Evolutionary conservation across 352 stramenopile species (phyloP).

Genomic region (Thraustochytrium striatum): DNA sequence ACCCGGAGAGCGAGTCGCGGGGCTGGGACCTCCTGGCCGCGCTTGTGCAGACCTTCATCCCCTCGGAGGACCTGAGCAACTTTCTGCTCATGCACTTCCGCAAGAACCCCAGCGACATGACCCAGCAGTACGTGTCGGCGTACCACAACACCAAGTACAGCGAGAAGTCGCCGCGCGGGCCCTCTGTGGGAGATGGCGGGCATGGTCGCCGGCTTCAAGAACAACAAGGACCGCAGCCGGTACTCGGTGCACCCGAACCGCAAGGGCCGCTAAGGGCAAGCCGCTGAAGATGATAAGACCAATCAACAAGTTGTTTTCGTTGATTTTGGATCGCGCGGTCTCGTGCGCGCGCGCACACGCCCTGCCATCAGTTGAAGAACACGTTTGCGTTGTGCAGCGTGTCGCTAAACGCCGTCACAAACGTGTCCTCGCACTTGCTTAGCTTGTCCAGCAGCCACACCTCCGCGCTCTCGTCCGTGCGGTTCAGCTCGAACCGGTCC

Average conservation of each 20-base stretch:
- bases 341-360: too few species aligned
- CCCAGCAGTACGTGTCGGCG: constrained; percentile 19
- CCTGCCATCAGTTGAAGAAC: constrained; percentile 37
- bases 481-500: constrained; percentile 1
- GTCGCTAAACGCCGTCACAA: constrained; percentile 22
- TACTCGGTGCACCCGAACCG: constrained; percentile 14
- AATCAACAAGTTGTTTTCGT: background rate
- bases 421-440: constrained; percentile 41
- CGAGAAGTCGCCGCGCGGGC: background rate
- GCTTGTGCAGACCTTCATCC: constrained; percentile 56
- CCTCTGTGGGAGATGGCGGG: background rate
- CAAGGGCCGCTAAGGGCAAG: background rate
- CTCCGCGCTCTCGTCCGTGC: constrained; percentile 24
- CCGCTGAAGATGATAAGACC: background rate
- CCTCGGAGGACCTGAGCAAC: constrained; percentile 61
- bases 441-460: constrained; percentile 41
- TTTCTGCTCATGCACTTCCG: constrained; percentile 58
- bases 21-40: constrained; percentile 59
- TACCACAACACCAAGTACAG: constrained; percentile 47
- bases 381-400: constrained; percentile 40
- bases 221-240: constrained; percentile 14
- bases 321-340: too few species aligned
- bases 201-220: constrained; percentile 9
- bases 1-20: constrained; percentile 45
- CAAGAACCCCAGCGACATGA: constrained; percentile 16